Base-by-base conservation (phyloP, 2,329 filamentous ascomycete species). In the Alternaria sp. region DNA sequence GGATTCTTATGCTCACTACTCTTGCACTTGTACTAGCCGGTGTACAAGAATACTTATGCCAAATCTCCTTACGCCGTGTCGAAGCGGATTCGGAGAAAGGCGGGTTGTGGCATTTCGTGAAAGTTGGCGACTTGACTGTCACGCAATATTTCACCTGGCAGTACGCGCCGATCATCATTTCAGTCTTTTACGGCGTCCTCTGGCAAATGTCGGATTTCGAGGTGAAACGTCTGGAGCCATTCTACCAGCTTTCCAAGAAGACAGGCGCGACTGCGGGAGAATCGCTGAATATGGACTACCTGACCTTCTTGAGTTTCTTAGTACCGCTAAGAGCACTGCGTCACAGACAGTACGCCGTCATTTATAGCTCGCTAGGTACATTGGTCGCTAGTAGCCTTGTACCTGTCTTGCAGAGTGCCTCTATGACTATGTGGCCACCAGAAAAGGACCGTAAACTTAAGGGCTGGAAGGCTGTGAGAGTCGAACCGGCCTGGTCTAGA, bases 211-310 rank as follows among this genome's bases (percentile, higher is more conserved):
- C 82, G 26, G 83, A 85, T 62, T 85, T 82, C 54, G 83, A 85
- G 43, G 82, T 84, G 50, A 83, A 84, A 66, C 81, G 83, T n/a
- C 68, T 85, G 28, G 83, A 85, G 61, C 83, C 83, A 6, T 85
- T 81, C 62, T 85, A 85, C 62, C 83, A 81, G 45, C 67, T 81
- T 4, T 82, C 73, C 51, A 75, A 73, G 58, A 76, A 68, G 56
- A 72, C 68, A 19, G 75, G 77, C 59, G 81, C 75, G 59, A 82
- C 72, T 15, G 71, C 82, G 12, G 75, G 71, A 12, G 78, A 79
- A 73, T 91, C 89, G 0, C 86, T 93, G 72, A 93, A 92, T 66
- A 89, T 91, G 64, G 89, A 92, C 76, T 93, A 93, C 63, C 84
- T 91, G 47, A 92, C 90, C 6, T 86, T 88, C 69, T 87, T 90